phyloP scores from a whole-genome alignment of 352 stramenopile genomes.

The Albugo candida region DNA sequence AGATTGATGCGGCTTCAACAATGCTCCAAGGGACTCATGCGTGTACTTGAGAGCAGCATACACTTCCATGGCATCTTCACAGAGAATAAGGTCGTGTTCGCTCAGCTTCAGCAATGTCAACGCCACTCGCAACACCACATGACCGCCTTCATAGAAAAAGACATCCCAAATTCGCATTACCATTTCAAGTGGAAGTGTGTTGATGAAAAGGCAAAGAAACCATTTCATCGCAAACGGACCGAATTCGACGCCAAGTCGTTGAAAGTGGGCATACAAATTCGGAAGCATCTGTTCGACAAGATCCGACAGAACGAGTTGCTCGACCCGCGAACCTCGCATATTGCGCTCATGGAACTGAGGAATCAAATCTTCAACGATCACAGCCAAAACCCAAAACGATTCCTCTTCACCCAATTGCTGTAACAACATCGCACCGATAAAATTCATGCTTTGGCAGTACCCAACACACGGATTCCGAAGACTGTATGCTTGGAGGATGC shows the following conservation, averaged over 20 bases:
- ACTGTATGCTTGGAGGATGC: slow-evolving; percentile 70
- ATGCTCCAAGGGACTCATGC: slow-evolving; percentile 27
- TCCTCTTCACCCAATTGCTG: slow-evolving; percentile 72
- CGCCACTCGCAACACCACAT: slow-evolving; percentile 71
- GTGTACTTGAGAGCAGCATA: slow-evolving; percentile 73
- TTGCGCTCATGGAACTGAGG: slow-evolving; percentile 75
- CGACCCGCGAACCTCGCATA: slow-evolving; percentile 77
- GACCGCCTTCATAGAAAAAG: slow-evolving; percentile 79
- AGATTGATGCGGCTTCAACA: slow-evolving; percentile 34
- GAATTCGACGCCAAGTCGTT: slow-evolving; percentile 56
- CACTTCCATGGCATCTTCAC: slow-evolving; percentile 53
- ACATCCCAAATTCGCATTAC: slow-evolving; percentile 82
- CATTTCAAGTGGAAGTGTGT: slow-evolving; percentile 75
- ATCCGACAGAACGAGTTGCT: slow-evolving; percentile 75
- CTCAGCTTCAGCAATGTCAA: slow-evolving; percentile 73
- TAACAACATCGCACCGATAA: slow-evolving; percentile 55
- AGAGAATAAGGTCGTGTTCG: slow-evolving; percentile 42
- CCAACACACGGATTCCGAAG: slow-evolving; percentile 64
- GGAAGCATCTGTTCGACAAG: slow-evolving; percentile 77
- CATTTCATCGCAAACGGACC: slow-evolving; percentile 83
- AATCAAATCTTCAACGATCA: slow-evolving; percentile 80
- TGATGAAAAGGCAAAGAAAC: slow-evolving; percentile 87
- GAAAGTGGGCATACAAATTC: slow-evolving; percentile 40
- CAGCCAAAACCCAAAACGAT: slow-evolving; percentile 69
- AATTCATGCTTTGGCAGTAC: slow-evolving; percentile 85